Conservation (phyloP, 305 asterid genomes). For the Coffea humblotiana region DNA sequence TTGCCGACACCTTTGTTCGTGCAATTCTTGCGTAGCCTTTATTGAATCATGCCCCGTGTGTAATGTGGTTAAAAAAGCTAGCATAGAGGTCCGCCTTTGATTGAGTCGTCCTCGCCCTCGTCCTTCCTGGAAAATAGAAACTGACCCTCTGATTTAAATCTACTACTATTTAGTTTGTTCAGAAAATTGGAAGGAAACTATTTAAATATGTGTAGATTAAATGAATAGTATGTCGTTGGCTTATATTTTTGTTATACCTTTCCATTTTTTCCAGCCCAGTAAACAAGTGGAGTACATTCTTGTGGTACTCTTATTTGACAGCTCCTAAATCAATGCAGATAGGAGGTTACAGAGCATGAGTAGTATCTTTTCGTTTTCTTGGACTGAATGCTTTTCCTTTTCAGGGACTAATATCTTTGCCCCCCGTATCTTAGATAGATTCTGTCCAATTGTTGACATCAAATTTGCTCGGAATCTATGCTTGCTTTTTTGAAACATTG, state of each 20-base stretch:
- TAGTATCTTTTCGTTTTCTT: conserved; percentile 19
- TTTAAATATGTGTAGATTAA: too few relatives aligned
- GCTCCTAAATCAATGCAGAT: not conserved
- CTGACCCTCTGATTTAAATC: too few relatives aligned
- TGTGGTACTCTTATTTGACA: conserved; percentile 11
- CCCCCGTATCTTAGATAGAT: conserved; percentile 21
- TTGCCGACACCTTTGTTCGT: conserved; percentile 68
- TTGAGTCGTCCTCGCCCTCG: not conserved
- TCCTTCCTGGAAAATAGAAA: not conserved
- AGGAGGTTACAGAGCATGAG: not conserved
- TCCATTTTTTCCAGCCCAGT: not conserved
- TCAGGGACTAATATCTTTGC: not conserved
- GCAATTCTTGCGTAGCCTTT: conserved; percentile 57
- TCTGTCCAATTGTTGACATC: conserved; percentile 20
- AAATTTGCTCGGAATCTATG: not conserved
- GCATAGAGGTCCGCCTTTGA: conserved; percentile 51
- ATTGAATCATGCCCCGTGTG: conserved; percentile 72
- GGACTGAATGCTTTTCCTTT: conserved; percentile 18
- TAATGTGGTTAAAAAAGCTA: conserved; percentile 44
- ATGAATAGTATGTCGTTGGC: too few relatives aligned
- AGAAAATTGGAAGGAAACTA: not conserved
- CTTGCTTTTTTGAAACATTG: not conserved
- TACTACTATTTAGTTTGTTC: not conserved
- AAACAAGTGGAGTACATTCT: not conserved
- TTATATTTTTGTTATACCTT: not conserved